A percentile compares a stretch with the other conserved stretches of the same genome.
Conservation (phyloP, 1,284 basidiomycete species). For the Ustilago shanxiensis region DNA sequence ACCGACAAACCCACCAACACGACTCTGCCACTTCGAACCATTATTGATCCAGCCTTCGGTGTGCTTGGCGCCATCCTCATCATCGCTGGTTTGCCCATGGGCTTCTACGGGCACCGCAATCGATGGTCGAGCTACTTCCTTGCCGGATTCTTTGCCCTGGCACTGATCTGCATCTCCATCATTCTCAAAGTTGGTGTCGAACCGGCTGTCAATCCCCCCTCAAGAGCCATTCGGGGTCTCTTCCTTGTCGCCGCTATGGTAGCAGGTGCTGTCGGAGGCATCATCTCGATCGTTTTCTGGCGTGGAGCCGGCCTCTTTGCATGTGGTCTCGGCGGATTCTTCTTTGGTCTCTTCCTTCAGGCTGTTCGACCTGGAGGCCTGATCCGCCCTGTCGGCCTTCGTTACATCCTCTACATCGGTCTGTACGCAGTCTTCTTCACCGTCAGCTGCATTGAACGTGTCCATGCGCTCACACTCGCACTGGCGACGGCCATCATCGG, state of each 20-base stretch:
- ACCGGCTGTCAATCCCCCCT: slow-evolving; percentile 83
- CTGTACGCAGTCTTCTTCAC: slow-evolving; percentile 48
- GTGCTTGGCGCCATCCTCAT: slow-evolving; percentile 89
- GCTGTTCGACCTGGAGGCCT: slow-evolving; percentile 85
- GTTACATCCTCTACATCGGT: slow-evolving; percentile 91
- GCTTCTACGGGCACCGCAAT: slow-evolving; percentile 81
- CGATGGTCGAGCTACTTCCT: slow-evolving; percentile 56
- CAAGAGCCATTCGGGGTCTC: slow-evolving; percentile 82
- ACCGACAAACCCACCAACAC: slow-evolving; percentile 9
- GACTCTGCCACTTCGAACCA: slow-evolving; percentile 47
- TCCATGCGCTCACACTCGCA: slow-evolving; percentile 56
- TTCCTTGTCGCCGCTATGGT: slow-evolving; percentile 86
- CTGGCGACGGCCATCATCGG: slow-evolving; percentile 88
- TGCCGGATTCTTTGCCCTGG: slow-evolving; percentile 87
- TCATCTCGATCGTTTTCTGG: slow-evolving; percentile 72
- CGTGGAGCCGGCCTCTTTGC: slow-evolving; percentile 47
- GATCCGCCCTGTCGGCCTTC: slow-evolving; percentile 79
- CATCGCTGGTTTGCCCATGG: slow-evolving; percentile 86
- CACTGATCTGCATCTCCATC: slow-evolving; percentile 86
- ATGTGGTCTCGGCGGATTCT: slow-evolving; percentile 82
- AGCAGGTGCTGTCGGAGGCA: slow-evolving; percentile 85
- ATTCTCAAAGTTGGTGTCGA: slow-evolving; percentile 90
- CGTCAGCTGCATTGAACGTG: slow-evolving; percentile 49
- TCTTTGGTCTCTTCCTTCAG: slow-evolving; percentile 86
- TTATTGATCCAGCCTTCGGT: slow-evolving; percentile 87